A percentile compares a stretch with the other conserved stretches of the same genome.
Evolutionary conservation across 2,329 filamentous ascomycete species (phyloP).

Genomic region (Trichoderma hamatum): DNA sequence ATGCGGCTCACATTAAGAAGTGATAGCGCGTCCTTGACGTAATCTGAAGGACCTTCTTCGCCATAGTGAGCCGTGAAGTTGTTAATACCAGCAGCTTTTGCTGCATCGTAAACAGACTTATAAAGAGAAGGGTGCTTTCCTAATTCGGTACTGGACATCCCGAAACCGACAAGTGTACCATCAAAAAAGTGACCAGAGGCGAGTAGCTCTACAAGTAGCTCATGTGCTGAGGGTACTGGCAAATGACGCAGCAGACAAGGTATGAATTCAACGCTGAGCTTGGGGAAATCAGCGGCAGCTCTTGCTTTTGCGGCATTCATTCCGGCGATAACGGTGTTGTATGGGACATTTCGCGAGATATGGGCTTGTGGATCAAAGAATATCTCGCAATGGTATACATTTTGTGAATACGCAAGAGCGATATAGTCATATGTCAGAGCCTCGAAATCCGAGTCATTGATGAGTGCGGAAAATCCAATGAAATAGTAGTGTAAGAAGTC

Average conservation of each 20-base stretch:
- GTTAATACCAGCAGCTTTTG: slow-evolving; percentile 56
- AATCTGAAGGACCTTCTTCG: slow-evolving; percentile 71
- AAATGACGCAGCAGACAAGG: slow-evolving; percentile 74
- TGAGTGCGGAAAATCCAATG: slow-evolving; percentile 71
- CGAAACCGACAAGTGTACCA: slow-evolving; percentile 63
- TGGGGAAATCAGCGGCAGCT: slow-evolving; percentile 61
- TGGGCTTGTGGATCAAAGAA: slow-evolving; percentile 85
- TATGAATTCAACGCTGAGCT: slow-evolving; percentile 67
- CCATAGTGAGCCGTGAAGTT: slow-evolving; percentile 73
- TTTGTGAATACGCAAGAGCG: slow-evolving; percentile 62
- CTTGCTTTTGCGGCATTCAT: slow-evolving; percentile 62
- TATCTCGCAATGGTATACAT: slow-evolving; percentile 72
- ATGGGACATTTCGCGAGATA: slow-evolving; percentile 62
- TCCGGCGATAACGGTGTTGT: slow-evolving; percentile 65
- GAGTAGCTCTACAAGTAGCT: slow-evolving; percentile 37
- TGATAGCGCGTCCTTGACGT: slow-evolving; percentile 66
- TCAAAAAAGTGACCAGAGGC: slow-evolving; percentile 50
- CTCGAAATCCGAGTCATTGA: slow-evolving; percentile 69
- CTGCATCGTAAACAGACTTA: slow-evolving; percentile 57
- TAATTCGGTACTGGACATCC: slow-evolving; percentile 67
- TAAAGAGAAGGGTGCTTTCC: slow-evolving; percentile 63
- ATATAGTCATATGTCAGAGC: slow-evolving; percentile 74
- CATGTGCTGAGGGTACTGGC: slow-evolving; percentile 59
- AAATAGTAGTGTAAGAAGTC: slow-evolving; percentile 82
- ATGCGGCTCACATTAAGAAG: slow-evolving; percentile 66